phyloP scores from a whole-genome alignment of 805 yeast species.

The Spathaspora hagerdaliae region DNA sequence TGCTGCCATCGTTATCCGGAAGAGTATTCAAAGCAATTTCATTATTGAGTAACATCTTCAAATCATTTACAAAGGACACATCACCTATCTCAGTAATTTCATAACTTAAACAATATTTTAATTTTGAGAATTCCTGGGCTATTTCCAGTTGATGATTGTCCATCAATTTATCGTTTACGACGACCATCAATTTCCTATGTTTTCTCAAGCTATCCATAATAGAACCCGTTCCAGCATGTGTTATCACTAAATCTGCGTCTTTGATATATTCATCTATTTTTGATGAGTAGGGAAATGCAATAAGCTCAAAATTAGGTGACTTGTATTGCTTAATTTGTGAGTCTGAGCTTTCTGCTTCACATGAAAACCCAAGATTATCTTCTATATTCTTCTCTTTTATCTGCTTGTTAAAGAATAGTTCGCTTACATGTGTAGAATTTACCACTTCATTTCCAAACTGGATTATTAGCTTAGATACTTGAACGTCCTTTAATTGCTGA shows the following conservation, averaged over 20 bases:
- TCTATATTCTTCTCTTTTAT: slow-evolving; percentile 10
- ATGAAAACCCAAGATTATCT: neutral
- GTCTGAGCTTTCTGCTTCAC: neutral
- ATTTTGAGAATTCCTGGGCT: slow-evolving; percentile 34
- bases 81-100: neutral
- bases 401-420: slow-evolving; percentile 15
- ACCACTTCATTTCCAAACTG: slow-evolving; percentile 33
- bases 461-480: slow-evolving; percentile 26
- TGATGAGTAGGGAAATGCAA: slow-evolving; percentile 25
- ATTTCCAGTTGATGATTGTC: slow-evolving; percentile 83
- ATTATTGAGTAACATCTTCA: slow-evolving; percentile 3
- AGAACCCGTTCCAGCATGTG: slow-evolving; percentile 94
- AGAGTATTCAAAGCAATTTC: slow-evolving; percentile 2
- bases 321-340: slow-evolving; percentile 1
- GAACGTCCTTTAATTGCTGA: slow-evolving; percentile 23
- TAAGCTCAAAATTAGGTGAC: slow-evolving; percentile 9
- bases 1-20: slow-evolving; percentile 1
- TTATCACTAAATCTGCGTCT: slow-evolving; percentile 57
- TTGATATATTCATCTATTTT: slow-evolving; percentile 35
- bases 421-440: slow-evolving; percentile 18
- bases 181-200: slow-evolving; percentile 58
- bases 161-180: slow-evolving; percentile 70
- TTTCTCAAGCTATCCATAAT: slow-evolving; percentile 70
- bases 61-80: neutral
- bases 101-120: slow-evolving; percentile 7